A percentile compares a stretch with the other conserved stretches of the same genome.
Evolutionary conservation across 2,329 filamentous ascomycete genomes (phyloP).

Genomic region (Aspergillus sp.): DNA sequence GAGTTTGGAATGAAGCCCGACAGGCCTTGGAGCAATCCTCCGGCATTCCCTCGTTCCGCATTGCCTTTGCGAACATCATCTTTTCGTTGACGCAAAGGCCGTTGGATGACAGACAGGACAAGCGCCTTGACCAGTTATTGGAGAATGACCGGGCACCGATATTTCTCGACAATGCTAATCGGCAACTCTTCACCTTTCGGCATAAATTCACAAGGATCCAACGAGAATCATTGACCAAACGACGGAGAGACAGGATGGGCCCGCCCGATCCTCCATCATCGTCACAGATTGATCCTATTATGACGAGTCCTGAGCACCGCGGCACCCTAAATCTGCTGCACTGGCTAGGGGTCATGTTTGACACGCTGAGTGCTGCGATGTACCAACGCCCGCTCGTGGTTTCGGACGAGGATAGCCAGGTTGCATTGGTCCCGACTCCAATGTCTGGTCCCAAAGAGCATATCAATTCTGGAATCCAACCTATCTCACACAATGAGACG

Average conservation of each 20-base stretch:
- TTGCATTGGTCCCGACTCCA: constrained; percentile 13
- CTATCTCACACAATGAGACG: constrained; percentile 1
- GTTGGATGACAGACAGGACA: constrained; percentile 17
- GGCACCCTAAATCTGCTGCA: constrained; percentile 52
- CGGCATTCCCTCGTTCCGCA: constrained; percentile 41
- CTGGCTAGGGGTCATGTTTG: constrained; percentile 58
- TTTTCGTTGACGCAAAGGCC: constrained; percentile 44
- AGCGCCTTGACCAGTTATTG: constrained; percentile 12
- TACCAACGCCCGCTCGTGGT: constrained; percentile 43
- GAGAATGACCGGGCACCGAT: constrained; percentile 26
- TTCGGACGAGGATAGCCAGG: constrained; percentile 43
- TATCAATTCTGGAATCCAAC: constrained; percentile 8
- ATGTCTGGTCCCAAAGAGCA: background rate
- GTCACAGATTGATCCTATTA: constrained; percentile 6
- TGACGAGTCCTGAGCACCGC: constrained; percentile 25
- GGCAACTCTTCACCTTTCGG: constrained; percentile 31
- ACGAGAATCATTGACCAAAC: constrained; percentile 5
- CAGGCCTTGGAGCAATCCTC: constrained; percentile 32
- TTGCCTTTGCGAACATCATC: constrained; percentile 42
- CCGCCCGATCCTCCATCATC: too few relatives aligned
- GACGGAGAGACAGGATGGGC: background rate
- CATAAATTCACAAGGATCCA: constrained; percentile 16
- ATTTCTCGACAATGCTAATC: constrained; percentile 36
- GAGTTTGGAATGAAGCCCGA: constrained; percentile 40
- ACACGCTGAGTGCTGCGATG: constrained; percentile 54